phyloP scores from a whole-genome alignment of 768 basidiomycete genomes.

The Mrakia gelida region DNA sequence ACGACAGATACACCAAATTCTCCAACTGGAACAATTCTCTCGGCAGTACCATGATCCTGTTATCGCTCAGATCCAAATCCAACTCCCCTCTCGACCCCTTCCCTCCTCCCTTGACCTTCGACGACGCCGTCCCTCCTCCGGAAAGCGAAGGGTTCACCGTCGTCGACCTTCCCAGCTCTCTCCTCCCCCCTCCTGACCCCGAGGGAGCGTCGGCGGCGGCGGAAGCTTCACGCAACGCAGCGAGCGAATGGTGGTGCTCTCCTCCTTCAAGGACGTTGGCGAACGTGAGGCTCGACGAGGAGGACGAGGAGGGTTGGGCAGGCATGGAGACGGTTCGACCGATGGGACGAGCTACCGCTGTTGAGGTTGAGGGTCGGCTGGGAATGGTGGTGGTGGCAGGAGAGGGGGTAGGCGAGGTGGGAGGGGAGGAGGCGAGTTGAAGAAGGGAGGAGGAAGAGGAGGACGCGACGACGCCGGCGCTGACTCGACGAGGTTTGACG shows the following conservation, averaged over 20 bases:
- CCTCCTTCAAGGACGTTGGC: too few relatives aligned
- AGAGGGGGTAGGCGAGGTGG: not conserved
- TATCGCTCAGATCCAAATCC: not conserved
- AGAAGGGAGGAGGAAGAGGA: not conserved
- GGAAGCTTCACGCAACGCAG: not conserved
- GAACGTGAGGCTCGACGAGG: not conserved
- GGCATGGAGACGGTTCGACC: constrained; percentile 3
- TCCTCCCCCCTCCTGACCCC: not conserved
- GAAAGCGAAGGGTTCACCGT: not conserved
- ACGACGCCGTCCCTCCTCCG: not conserved
- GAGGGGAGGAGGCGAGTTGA: not conserved
- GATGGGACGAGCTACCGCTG: not conserved
- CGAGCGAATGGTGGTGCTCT: not conserved
- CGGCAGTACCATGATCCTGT: not conserved
- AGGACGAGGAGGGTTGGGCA: not conserved
- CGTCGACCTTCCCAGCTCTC: not conserved
- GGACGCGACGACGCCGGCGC: not conserved
- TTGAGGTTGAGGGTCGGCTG: not conserved
- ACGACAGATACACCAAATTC: not conserved
- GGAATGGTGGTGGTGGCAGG: too few relatives aligned
- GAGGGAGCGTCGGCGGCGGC: not conserved
- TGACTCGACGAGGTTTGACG: not conserved
- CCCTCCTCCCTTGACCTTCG: not conserved
- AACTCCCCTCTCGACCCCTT: not conserved
- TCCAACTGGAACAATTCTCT: not conserved